Evolutionary conservation across 2,329 filamentous ascomycete species (phyloP).

Genomic region (Metarhizium humberi): DNA sequence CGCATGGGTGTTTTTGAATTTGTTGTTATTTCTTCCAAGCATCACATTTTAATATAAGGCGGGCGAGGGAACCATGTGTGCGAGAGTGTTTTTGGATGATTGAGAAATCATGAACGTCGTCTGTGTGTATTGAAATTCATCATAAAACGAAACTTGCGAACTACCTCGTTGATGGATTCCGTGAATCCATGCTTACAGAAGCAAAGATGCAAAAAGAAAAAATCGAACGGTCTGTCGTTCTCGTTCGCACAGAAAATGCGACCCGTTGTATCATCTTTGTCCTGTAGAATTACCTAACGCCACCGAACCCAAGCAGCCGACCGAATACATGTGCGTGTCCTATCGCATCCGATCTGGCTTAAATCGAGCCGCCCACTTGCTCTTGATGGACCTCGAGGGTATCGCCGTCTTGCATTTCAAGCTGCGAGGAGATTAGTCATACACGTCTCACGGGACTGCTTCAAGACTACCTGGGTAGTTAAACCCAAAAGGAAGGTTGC

Average conservation of each 20-base stretch:
- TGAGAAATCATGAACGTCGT: not conserved
- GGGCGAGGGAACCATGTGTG: not conserved
- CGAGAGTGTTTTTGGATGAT: not conserved
- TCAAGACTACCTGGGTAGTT: too few relatives aligned
- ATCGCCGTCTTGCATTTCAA: slow-evolving; percentile 95
- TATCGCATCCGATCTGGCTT: not conserved
- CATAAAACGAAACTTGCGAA: not conserved
- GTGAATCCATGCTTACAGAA: not conserved
- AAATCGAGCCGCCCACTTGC: slow-evolving; percentile 69
- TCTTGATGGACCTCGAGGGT: slow-evolving; percentile 97
- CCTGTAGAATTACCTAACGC: slow-evolving; percentile 5
- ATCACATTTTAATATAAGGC: not conserved
- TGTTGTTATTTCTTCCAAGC: not conserved
- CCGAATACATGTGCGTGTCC: not conserved
- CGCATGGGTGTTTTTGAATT: too few relatives aligned
- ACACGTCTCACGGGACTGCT: not conserved
- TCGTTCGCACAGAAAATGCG: not conserved
- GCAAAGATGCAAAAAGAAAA: not conserved
- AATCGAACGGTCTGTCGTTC: not conserved
- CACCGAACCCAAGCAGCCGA: slow-evolving; percentile 4
- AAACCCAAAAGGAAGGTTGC: too few relatives aligned
- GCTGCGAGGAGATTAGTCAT: slow-evolving; percentile 37
- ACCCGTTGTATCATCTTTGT: not conserved
- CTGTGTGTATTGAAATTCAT: not conserved
- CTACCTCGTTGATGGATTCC: not conserved